A percentile compares a stretch with the other conserved stretches of the same genome.
These are phyloP conservation scores for Aspergillus versicolor DNA, from an alignment of 2,329 filamentous ascomycete genomes.

Conservation along the genomic window DNA sequence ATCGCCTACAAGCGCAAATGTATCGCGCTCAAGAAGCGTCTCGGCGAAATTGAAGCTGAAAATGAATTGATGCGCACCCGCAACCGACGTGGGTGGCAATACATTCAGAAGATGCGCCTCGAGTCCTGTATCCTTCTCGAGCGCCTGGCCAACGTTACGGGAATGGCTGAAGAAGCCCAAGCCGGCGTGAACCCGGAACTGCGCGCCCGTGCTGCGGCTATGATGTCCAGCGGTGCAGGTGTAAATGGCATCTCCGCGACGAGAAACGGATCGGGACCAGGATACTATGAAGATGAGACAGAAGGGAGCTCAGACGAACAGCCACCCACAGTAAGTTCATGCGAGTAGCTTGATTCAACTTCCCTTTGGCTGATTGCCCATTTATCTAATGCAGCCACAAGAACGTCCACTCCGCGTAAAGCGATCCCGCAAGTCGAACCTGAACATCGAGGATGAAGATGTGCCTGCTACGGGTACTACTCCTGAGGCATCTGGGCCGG, in stretches of 20 bases:
- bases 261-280: constrained; percentile 18
- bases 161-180: constrained; percentile 42
- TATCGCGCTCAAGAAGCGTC: constrained; percentile 86
- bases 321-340: constrained; percentile 37
- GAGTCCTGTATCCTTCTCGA: constrained; percentile 46
- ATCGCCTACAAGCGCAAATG: constrained; percentile 96
- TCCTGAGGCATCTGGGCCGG: constrained; percentile 17
- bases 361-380: background rate
- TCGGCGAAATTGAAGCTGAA: constrained; percentile 86
- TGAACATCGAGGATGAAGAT: constrained; percentile 23
- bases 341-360: constrained; percentile 13
- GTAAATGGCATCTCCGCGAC: constrained; percentile 24
- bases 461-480: constrained; percentile 26
- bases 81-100: constrained; percentile 75
- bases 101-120: constrained; percentile 87
- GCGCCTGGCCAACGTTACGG: constrained; percentile 40
- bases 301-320: constrained; percentile 46
- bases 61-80: constrained; percentile 82
- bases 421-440: constrained; percentile 41
- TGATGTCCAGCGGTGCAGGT: constrained; percentile 28
- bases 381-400: constrained; percentile 36
- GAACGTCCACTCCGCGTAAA: constrained; percentile 48
- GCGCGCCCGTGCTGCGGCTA: constrained; percentile 35
- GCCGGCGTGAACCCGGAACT: constrained; percentile 34
- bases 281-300: constrained; percentile 42